Base-by-base conservation (phyloP, 140 eudicot genomes). In the Oenanthe javanica region DNA sequence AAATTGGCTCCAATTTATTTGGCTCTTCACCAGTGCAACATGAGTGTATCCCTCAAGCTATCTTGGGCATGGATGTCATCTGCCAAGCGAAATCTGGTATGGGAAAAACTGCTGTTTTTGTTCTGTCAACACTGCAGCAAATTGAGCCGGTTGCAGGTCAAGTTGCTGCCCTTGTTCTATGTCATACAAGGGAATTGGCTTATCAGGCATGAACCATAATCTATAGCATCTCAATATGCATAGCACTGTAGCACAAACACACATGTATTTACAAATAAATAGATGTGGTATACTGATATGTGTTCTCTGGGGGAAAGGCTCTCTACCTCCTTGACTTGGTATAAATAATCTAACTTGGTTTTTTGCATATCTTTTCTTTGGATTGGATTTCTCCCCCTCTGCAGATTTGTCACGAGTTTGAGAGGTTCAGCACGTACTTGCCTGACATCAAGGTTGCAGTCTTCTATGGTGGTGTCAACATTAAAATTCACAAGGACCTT, bases 1-100 rank as follows among this genome's bases (percentile, higher is more conserved):
- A 86, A 84, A 84, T 91, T 89, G 80, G 93, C 90, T 80, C 86
- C 88, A 89, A 83, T 87, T 92, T 90, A 79, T 87, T 93, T 54
- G 87, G 91, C 88, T 87, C 89, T 90, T 93, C 93, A 84, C 81
- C 91, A 93, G 98, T 93, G 80, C 98, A 93, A 93, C 98, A 93
- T 80, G 95, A 93, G 78, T 93, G 98, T 83, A 91, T 91, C 57
- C 97, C 97, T 82, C 96, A 93, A 91, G 97, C 98, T 78, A 93
- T 91, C 71, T 80, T 93, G 88, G 98, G 98, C 47, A 93, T 93
- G 98, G 98, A 93, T 88, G 97, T 93, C 59, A 89, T 93, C 72
- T 93, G 98, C 76, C 97, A 93, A 93, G 98, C 98, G 11, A 93
- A 93, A 63, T 93, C 98, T 80, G 98, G 97, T 72, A 91, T 93